These are phyloP conservation scores for Trichoderma atroviride DNA, from an alignment of 2,329 filamentous ascomycete species.

Conservation along the genomic window DNA sequence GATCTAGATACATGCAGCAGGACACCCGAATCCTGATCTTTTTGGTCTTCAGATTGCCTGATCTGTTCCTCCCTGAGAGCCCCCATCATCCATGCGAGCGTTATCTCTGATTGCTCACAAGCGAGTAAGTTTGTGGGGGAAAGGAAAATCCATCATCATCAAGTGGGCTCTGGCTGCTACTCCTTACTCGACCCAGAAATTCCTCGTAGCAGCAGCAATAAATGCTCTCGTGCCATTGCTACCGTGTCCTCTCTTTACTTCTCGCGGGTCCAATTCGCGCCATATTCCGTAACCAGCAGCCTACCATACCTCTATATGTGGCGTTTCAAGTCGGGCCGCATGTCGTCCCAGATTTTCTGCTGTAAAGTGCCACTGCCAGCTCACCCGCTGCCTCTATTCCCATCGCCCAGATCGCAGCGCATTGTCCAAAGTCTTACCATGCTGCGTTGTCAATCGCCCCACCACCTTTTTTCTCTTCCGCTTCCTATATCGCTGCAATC, in stretches of 20 bases:
- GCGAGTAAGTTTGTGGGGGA: neutral
- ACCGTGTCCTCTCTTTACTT: neutral
- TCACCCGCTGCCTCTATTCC: neutral
- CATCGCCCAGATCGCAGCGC: neutral
- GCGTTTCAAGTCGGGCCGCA: neutral
- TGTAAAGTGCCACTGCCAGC: neutral
- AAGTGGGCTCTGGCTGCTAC: neutral
- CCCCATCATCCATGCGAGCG: neutral
- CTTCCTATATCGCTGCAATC: slow-evolving; percentile 1
- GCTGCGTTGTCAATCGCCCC: slow-evolving; percentile 23
- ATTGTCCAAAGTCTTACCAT: slow-evolving; percentile 7
- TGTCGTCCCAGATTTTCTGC: neutral
- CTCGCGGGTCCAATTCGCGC: neutral
- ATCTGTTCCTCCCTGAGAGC: neutral
- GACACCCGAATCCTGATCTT: neutral
- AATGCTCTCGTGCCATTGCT: neutral
- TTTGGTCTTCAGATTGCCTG: neutral
- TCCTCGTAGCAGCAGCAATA: neutral
- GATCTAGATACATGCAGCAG: neutral
- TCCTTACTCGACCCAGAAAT: slow-evolving; percentile 1
- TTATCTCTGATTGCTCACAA: neutral
- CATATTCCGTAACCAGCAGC: neutral
- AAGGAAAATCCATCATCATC: neutral
- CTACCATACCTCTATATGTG: neutral
- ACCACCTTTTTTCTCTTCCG: slow-evolving; percentile 10